phyloP scores from a whole-genome alignment of 345 rosid species.

The Kandelia obovata region DNA sequence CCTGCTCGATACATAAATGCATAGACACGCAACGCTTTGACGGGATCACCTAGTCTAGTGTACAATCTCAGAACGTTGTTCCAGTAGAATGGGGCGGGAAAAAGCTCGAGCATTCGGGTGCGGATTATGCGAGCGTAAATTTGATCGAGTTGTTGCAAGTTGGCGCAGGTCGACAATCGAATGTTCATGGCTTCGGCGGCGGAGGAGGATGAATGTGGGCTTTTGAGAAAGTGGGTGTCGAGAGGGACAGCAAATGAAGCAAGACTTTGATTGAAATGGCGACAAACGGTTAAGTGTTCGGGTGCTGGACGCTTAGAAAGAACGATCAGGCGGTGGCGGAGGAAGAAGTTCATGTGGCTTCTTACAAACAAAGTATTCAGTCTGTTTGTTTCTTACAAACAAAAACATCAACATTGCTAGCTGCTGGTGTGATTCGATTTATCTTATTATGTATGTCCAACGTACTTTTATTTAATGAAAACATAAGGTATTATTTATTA shows the following conservation, averaged over 20 bases:
- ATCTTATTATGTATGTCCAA: too few relatives aligned
- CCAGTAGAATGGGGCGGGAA: conserved; percentile 49
- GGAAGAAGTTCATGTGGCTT: conserved; percentile 10
- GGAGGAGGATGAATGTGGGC: conserved; percentile 14
- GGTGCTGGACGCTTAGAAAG: background rate
- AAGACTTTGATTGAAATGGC: conserved; percentile 15
- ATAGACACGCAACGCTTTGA: conserved; percentile 43
- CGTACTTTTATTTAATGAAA: too few relatives aligned
- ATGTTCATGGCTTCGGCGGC: conserved; percentile 33
- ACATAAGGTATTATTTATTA: too few relatives aligned
- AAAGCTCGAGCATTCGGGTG: conserved; percentile 38
- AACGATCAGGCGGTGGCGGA: background rate
- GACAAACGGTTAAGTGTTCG: conserved; percentile 7
- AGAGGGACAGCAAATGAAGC: conserved; percentile 15
- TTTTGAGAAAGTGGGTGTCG: background rate
- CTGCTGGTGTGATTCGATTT: too few relatives aligned
- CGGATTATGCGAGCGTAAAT: conserved; percentile 52
- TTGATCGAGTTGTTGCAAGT: conserved; percentile 39
- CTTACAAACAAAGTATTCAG: too few relatives aligned
- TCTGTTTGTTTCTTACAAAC: too few relatives aligned
- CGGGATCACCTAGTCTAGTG: conserved; percentile 50
- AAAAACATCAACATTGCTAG: too few relatives aligned
- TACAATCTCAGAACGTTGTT: conserved; percentile 73
- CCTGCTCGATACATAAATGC: conserved; percentile 51
- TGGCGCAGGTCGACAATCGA: conserved; percentile 41